Percentiles rank a stretch among this genome's conserved stretches.
These are phyloP conservation scores for Excoecaria cochinchinensis DNA, from an alignment of 345 rosid species.

Conservation along the genomic window DNA sequence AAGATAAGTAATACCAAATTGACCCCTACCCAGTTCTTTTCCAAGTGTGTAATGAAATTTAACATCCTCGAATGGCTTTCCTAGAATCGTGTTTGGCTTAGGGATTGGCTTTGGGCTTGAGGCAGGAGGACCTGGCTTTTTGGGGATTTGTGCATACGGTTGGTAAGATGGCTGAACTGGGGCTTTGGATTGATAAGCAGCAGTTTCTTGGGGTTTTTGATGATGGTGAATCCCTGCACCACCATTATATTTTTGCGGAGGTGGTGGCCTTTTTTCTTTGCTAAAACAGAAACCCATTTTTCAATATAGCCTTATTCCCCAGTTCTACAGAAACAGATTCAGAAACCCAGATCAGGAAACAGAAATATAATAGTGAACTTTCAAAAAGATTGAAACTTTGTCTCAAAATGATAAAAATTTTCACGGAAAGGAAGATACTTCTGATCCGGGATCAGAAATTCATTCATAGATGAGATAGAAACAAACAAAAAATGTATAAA, in stretches of 20 bases:
- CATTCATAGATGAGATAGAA: background rate
- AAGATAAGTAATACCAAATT: conserved; percentile 68
- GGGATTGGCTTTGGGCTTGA: conserved; percentile 16
- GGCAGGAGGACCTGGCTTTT: conserved; percentile 9
- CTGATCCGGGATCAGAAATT: conserved; percentile 10
- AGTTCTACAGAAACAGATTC: conserved; percentile 3
- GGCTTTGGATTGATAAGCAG: conserved; percentile 21
- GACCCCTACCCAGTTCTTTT: conserved; percentile 80
- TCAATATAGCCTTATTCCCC: background rate
- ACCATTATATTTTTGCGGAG: conserved; percentile 27
- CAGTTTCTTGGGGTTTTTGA: conserved; percentile 38
- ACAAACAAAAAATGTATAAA: background rate
- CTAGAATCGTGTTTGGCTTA: conserved; percentile 51
- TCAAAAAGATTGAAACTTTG: background rate
- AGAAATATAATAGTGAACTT: background rate
- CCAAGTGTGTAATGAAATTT: conserved; percentile 52
- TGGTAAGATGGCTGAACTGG: conserved; percentile 26
- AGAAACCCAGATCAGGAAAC: conserved; percentile 17
- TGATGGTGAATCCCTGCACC: conserved; percentile 23
- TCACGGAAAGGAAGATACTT: background rate
- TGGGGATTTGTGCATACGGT: background rate
- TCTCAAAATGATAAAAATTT: background rate
- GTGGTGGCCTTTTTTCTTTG: conserved; percentile 34
- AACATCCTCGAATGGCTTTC: conserved; percentile 67
- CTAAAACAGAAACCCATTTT: conserved; percentile 62